Evolutionary conservation across 2,329 filamentous ascomycete species (phyloP), one percentile per base, ranked within the genome.

Genomic region (Cercospora brassicicola): DNA sequence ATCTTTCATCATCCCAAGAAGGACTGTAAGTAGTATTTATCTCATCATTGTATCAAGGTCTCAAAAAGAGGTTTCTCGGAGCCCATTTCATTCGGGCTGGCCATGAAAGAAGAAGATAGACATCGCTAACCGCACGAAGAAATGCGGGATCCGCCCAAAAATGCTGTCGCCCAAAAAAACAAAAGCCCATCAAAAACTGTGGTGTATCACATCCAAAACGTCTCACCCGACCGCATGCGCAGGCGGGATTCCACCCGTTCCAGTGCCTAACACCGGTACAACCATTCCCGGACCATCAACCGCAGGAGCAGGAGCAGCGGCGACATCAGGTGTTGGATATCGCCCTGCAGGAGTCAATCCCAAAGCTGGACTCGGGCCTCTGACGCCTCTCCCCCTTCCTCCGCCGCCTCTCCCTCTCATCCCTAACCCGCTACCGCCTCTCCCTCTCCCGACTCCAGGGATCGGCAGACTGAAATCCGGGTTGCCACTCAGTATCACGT

Each of bases 391-490:
- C 1, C 53, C 53, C 30, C 53, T 57, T 66, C 64, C 72, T 51
- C 61, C 28, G 4, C 60, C 71, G 26, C 73, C 69, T 59, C 77
- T 74, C 8, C 78, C 73, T 55, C 79, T 67, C 30, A 26, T 48
- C 2, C 78, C 77, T 42, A 79, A 68, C 6, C 78, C 77, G 48
- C 78, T 69, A 4, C 73, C 72, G n/a, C 74, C 73, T 26, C 45
- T 23, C 2, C 53, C 53, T 30, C 26, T 30, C 8, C 53, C 53
- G n/a, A 76, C 67, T 3, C 77, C 78, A 7, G 80, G 76, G 5
- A 82, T 82, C 5, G 89, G 90, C 30, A 97, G 79, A 71, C 90
- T 86, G 80, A 97, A 97, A 78, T 97, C 93, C 0, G 94, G 93
- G 76, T 96, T 97, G 55, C 84, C 88, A 74, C 89, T 89, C 67